Base-by-base conservation (phyloP, 23 red algal genomes). In the Chondrus crispus region DNA sequence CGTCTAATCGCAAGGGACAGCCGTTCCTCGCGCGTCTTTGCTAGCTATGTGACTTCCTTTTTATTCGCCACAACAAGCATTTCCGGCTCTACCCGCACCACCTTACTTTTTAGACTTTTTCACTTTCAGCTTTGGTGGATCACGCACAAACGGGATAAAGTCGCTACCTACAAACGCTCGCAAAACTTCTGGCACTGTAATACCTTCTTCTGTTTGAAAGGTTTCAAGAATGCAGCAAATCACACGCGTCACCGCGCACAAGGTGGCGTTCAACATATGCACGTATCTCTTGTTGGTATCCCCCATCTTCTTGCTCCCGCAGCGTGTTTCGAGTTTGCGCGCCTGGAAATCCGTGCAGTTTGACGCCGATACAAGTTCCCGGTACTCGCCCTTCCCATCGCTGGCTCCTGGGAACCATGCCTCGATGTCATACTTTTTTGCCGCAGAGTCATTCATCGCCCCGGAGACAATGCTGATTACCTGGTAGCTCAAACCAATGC, bases 341-440 rank as follows among this genome's bases (percentile, higher is more conserved):
- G 97, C 82, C 89, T 99, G 97, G 54, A 92, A 99, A 73, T 99
- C 97, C 13, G 91, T 96, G 77, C 97, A 99, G 72, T 99, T 99
- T 19, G 94, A 96, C 68, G 94, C 95, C 7, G 88, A 94, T 6
- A 99, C 97, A 16, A 99, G 91, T 58, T 99, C 97, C 45, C 97
- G 90, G 46, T 87, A 99, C 57, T 92, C 94, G 5, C 82, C 83
- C 28, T 79, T 63, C 0, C 87, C 87, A n/a, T 62, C 87, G 41
- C 87, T 90, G 4, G 90, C 82, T 40, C 90, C 97, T 12, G 97
- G 97, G 84, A 93, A 99, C 97, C 97, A 99, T 3, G 84, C 97
- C 81, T 99, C 97, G 54, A 99, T 64, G 84, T 99, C 97, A 92
- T 95, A 96, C 70, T 99, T 99, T 63, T 99, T 99, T 29, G 97